These are phyloP conservation scores for Penicillium expansum DNA, from an alignment of 2,329 filamentous ascomycete genomes.

Conservation along the genomic window DNA sequence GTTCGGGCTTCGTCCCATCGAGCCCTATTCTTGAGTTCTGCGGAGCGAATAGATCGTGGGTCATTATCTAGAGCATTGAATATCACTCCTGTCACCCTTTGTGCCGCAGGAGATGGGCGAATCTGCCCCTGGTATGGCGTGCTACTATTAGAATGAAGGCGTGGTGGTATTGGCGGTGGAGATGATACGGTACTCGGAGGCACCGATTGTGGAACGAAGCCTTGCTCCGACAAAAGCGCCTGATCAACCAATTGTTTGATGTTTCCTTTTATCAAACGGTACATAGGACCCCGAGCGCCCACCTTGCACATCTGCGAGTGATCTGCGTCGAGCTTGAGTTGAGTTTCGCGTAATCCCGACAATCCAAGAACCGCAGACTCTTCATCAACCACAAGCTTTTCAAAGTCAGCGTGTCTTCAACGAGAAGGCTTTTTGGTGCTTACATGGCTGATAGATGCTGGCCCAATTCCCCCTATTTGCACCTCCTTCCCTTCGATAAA, in stretches of 20 bases:
- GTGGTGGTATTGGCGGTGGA: constrained; percentile 28
- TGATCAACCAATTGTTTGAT: constrained; percentile 35
- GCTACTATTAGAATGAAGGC: constrained; percentile 31
- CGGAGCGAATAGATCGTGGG: constrained; percentile 26
- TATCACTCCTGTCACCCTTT: constrained; percentile 19
- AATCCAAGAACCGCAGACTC: constrained; percentile 36
- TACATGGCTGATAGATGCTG: constrained; percentile 33
- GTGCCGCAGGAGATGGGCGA: constrained; percentile 8
- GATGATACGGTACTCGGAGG: constrained; percentile 7
- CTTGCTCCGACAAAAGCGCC: constrained; percentile 29
- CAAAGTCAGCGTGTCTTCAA: neutral
- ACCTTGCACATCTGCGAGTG: constrained; percentile 39
- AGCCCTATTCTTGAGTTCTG: constrained; percentile 27
- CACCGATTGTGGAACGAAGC: constrained; percentile 28
- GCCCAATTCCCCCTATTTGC: constrained; percentile 27
- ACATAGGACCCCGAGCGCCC: constrained; percentile 29
- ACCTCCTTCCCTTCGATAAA: constrained; percentile 37
- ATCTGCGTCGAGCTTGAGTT: constrained; percentile 36
- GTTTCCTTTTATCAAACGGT: constrained; percentile 33
- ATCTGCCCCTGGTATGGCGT: constrained; percentile 21
- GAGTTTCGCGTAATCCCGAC: constrained; percentile 34
- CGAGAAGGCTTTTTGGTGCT: neutral
- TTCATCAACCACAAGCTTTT: constrained; percentile 36
- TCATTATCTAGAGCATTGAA: constrained; percentile 27
- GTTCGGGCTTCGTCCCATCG: constrained; percentile 32